Base-by-base conservation (phyloP, 2,329 filamentous ascomycete genomes). In the Ceratocystis colombiana region DNA sequence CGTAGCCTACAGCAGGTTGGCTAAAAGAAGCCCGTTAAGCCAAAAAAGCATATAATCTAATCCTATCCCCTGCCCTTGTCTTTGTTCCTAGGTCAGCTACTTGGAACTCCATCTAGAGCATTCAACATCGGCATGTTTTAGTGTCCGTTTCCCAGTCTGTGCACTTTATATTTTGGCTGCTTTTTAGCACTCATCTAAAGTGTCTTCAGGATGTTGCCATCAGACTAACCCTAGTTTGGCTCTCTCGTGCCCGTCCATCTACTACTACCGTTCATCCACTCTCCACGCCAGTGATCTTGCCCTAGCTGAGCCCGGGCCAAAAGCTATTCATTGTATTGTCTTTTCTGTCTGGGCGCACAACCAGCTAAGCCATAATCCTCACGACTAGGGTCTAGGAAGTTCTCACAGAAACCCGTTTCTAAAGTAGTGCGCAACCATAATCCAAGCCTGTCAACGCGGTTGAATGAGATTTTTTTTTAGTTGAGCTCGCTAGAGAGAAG, bases 141-240 rank as follows among this genome's bases (percentile, higher is more conserved):
- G 44, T 37, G 20, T 22, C 45, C 41, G 44, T n/a, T 20, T 12
- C 22, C 45, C 64, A 46, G 45, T 50, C 48, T 50, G 46, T 44
- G 46, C 65, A 57, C 53, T 57, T 6, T 57, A 30, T 57, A 30
- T 30, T 30, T 28, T 30, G 53, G 28, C 28, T 10, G 53, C 37
- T n/a, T 5, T 57, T 57, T 57, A 57, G 53, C 30, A 28, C 53
- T 30, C 53, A 57, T 28, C 20, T 22, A 57, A 57, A 22, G n/a
- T 20, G 22, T 57, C 28, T 15, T 12, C 53, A 57, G 25, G 5
- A 12, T n/a, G 15, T 30, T 30, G 53, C 15, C 10, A 22, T 15
- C 53, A 30, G 53, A 17, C 22, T 57, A 57, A 57, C 53, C 53
- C 53, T 57, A 57, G 53, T n/a, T 57, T 57, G 5, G 28, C 22